Percentiles rank a stretch among this genome's conserved stretches.
Evolutionary conservation across 2,329 filamentous ascomycete genomes (phyloP).

Genomic region (Pseudogymnoascus sp.): DNA sequence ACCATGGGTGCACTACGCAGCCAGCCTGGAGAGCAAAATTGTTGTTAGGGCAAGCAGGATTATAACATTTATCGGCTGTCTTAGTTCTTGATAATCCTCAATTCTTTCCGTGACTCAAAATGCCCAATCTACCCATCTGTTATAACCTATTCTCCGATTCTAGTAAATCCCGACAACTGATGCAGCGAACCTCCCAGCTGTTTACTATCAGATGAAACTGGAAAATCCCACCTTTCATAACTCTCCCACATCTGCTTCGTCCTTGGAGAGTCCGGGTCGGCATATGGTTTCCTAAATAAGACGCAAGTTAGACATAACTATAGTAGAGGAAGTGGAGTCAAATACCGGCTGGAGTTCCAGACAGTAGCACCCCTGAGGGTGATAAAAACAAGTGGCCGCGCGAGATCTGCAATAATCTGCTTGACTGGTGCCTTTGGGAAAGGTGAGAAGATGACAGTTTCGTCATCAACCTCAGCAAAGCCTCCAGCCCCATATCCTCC

Average conservation of each 20-base stretch:
- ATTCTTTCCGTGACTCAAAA: background rate
- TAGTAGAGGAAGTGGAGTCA: background rate
- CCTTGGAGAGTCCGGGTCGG: conserved; percentile 21
- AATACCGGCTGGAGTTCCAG: conserved; percentile 9
- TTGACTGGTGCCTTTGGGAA: conserved; percentile 30
- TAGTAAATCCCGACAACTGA: background rate
- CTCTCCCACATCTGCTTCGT: conserved; percentile 22
- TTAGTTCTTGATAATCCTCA: too few relatives aligned
- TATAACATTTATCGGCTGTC: too few relatives aligned
- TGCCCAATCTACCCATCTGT: background rate
- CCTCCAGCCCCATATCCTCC: conserved; percentile 26
- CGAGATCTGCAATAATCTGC: conserved; percentile 34
- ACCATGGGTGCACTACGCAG: too few relatives aligned
- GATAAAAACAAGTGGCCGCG: conserved; percentile 25
- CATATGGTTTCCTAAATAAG: conserved; percentile 15
- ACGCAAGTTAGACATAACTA: conserved; percentile 14
- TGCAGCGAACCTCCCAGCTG: conserved; percentile 11
- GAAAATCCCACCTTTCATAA: conserved; percentile 16
- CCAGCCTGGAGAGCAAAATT: too few relatives aligned
- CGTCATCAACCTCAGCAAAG: conserved; percentile 32
- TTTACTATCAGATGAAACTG: conserved; percentile 11
- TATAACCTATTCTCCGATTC: background rate
- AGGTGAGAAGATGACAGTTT: conserved; percentile 32
- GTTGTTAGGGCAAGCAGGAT: too few relatives aligned
- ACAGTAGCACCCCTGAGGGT: background rate